Evolutionary conservation across 495 filamentous ascomycete genomes (phyloP).

Genomic region (Choiromyces venosus): DNA sequence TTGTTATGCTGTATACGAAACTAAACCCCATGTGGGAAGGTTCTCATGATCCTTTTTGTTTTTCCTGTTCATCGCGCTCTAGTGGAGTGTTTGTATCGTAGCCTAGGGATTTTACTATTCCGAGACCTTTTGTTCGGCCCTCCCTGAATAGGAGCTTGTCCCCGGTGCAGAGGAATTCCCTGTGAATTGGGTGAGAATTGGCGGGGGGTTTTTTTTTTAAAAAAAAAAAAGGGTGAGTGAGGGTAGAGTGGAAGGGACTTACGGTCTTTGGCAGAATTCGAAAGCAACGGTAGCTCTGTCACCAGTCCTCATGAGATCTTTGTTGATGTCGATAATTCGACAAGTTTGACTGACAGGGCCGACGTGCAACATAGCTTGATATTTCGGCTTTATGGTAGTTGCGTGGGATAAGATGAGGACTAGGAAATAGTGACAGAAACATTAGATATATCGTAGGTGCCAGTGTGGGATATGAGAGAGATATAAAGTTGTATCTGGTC

Average conservation of each 20-base stretch:
- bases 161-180: slow-evolving; percentile 78
- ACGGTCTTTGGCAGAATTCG: slow-evolving; percentile 85
- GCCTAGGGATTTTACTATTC: slow-evolving; percentile 86
- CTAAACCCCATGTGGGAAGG: not conserved
- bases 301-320: slow-evolving; percentile 89
- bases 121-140: slow-evolving; percentile 88
- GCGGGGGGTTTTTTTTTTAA: slow-evolving; percentile 5
- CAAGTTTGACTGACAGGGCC: slow-evolving; percentile 94
- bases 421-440: slow-evolving; percentile 37
- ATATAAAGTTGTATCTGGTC: slow-evolving; percentile 21
- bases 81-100: slow-evolving; percentile 56
- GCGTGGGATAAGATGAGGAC: slow-evolving; percentile 93
- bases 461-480: not conserved
- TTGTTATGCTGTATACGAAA: not conserved
- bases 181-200: slow-evolving; percentile 4
- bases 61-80: slow-evolving; percentile 16
- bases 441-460: not conserved
- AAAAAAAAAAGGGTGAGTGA: not conserved
- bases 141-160: slow-evolving; percentile 91
- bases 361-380: slow-evolving; percentile 98
- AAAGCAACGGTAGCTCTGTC: slow-evolving; percentile 91
- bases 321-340: slow-evolving; percentile 94
- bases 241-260: slow-evolving; percentile 12
- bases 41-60: not conserved
- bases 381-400: slow-evolving; percentile 96